Conservation (phyloP, 2,329 filamentous ascomycete genomes). For the Diaporthe destruens region DNA sequence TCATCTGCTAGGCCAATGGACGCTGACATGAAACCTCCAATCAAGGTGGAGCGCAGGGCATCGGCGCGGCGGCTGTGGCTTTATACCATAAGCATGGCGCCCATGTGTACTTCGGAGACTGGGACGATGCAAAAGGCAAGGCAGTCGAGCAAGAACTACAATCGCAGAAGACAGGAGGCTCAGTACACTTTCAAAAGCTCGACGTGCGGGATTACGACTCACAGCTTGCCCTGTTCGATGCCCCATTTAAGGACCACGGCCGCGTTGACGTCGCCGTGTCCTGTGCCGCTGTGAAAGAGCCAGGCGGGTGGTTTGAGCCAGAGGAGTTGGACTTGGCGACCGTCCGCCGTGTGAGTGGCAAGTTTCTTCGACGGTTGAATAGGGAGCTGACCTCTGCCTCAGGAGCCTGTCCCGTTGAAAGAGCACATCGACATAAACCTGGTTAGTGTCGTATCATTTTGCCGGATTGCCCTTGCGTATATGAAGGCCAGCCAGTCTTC, state of each 20-base stretch:
- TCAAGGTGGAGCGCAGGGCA: constrained; percentile 47
- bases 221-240: constrained; percentile 60
- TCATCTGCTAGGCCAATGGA: not conserved
- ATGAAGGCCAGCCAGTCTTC: constrained; percentile 52
- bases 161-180: constrained; percentile 38
- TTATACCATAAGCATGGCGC: constrained; percentile 44
- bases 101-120: constrained; percentile 48
- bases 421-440: constrained; percentile 61
- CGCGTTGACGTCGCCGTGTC: constrained; percentile 62
- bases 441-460: constrained; percentile 59
- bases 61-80: constrained; percentile 46
- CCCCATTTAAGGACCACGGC: constrained; percentile 58
- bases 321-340: constrained; percentile 55
- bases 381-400: not conserved
- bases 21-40: not conserved
- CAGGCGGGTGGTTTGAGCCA: constrained; percentile 59
- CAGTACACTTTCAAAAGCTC: constrained; percentile 54
- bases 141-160: constrained; percentile 40
- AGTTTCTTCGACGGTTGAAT: not conserved
- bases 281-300: constrained; percentile 59
- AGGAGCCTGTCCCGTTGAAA: constrained; percentile 51
- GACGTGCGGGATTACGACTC: constrained; percentile 62
- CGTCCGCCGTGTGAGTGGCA: constrained; percentile 53
- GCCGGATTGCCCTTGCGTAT: constrained; percentile 62
- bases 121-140: constrained; percentile 44